Evolutionary conservation across 1,284 basidiomycete species (phyloP), one percentile per base, ranked within the genome.

Genomic region (Inonotus hispidus): DNA sequence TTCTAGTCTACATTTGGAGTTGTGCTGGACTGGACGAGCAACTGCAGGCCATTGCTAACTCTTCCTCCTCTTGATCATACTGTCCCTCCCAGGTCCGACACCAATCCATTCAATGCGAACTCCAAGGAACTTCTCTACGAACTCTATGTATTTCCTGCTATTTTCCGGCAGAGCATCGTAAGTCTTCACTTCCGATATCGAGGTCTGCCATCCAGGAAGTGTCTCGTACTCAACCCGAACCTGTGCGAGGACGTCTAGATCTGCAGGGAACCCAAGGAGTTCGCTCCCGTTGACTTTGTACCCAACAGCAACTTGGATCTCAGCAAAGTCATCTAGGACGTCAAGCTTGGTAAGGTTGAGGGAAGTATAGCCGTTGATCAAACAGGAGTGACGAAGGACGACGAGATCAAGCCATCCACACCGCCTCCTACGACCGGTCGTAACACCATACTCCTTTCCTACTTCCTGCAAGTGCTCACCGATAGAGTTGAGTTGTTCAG

Each of bases 321-420:
- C 92, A 1, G 83, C 74, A 47, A 99, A 81, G 56, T 82, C 78
- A 69, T 98, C 95, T 46, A 99, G 81, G 14, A 99, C 81, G 69
- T 99, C 96, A 61, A 99, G 85, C 74, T 99, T 99, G 65, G 96
- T 99, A 67, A 99, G 80, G 77, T 99, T 99, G 67, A 98, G 79
- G 60, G 78, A 74, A 69, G 96, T 94, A 76, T 98, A 99, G 47
- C 96, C 96, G 75, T 99, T 99, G 82, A 99, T 93, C 66, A 93
- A 77, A 71, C 82, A 87, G 29, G 96, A 98, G 75, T 98, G 91
- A 71, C 87, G 88, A 81, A 98, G 83, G 60, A 98, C 94, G 63
- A 98, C 93, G 23, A 98, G 81, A 75, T 99, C 97, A 56, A 99
- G 85, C 97, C 97, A 99, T 27, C 96, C 96, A 73, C 94, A 95